Percentiles rank a stretch among this genome's conserved stretches.
phyloP scores from a whole-genome alignment of 768 basidiomycete genomes.

The Lactifluus hygrophoroides region DNA sequence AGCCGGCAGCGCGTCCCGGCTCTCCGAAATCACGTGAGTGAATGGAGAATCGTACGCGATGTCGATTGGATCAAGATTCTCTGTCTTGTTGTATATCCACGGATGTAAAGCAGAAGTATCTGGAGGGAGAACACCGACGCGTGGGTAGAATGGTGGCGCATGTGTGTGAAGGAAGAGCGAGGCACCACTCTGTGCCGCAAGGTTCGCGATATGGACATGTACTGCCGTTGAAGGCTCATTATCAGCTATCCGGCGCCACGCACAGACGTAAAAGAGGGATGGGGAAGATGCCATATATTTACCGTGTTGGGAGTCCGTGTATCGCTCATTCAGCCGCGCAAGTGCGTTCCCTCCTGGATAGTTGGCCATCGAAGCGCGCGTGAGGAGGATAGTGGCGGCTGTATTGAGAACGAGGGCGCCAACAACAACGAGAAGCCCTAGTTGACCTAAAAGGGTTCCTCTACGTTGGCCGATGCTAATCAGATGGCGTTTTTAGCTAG shows the following conservation, averaged over 20 bases:
- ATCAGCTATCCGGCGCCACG: not conserved
- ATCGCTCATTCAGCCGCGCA: constrained; percentile 46
- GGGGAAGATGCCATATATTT: not conserved
- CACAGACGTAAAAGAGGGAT: not conserved
- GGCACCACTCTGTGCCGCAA: constrained; percentile 85
- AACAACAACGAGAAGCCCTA: constrained; percentile 39
- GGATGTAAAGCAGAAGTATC: constrained; percentile 10
- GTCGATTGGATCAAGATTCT: constrained; percentile 39
- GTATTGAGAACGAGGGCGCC: constrained; percentile 48
- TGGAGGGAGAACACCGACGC: constrained; percentile 14
- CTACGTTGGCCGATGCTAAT: constrained; percentile 43
- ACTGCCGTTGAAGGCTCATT: constrained; percentile 27
- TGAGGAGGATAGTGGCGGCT: constrained; percentile 42
- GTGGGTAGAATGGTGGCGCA: constrained; percentile 41
- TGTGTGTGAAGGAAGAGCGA: constrained; percentile 76
- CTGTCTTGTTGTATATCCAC: constrained; percentile 83
- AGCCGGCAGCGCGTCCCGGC: constrained; percentile 21
- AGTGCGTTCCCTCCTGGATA: constrained; percentile 88
- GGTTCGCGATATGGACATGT: constrained; percentile 74
- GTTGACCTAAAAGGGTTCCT: constrained; percentile 35
- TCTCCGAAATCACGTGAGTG: constrained; percentile 60
- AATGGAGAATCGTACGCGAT: constrained; percentile 36
- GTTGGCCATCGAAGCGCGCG: constrained; percentile 57
- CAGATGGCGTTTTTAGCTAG: not conserved
- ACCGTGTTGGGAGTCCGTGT: constrained; percentile 30